Conservation (phyloP, 2,329 filamentous ascomycete genomes). For the Ophiostoma fasciatum region DNA sequence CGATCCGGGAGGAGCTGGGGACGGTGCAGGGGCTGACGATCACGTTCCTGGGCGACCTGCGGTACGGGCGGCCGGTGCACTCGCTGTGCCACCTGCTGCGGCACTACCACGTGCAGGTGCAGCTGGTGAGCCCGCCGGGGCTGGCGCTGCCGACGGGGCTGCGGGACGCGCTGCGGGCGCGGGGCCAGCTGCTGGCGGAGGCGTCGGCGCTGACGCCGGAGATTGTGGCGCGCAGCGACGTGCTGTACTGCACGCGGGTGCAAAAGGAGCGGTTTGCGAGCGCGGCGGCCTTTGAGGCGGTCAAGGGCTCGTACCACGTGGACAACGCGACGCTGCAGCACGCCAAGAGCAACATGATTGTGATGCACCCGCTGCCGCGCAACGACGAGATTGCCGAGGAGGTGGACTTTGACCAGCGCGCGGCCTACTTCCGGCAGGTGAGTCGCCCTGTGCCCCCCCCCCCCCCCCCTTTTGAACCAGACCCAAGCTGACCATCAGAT, state of each 20-base stretch:
- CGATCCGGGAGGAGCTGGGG: constrained; percentile 91
- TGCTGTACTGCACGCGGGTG: constrained; percentile 92
- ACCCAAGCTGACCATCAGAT: constrained; percentile 42
- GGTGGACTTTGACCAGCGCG: constrained; percentile 92
- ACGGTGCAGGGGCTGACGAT: constrained; percentile 92
- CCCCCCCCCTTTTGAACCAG: neutral
- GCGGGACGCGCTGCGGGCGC: constrained; percentile 51
- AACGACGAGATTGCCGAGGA: constrained; percentile 91
- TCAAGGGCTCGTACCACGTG: constrained; percentile 81
- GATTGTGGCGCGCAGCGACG: constrained; percentile 73
- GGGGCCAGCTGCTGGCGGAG: constrained; percentile 65
- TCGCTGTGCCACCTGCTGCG: constrained; percentile 85
- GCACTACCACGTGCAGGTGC: constrained; percentile 89
- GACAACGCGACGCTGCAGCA: constrained; percentile 82
- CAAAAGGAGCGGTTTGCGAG: constrained; percentile 93
- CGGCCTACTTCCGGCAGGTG: constrained; percentile 98
- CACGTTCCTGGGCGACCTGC: constrained; percentile 86
- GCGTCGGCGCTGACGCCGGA: constrained; percentile 70
- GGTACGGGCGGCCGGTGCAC: constrained; percentile 88
- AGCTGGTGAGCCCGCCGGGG: constrained; percentile 73
- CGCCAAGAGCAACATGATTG: constrained; percentile 84
- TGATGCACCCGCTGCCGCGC: constrained; percentile 88
- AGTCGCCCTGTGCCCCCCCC: constrained; percentile 30
- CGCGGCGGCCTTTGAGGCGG: constrained; percentile 62
- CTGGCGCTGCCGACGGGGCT: constrained; percentile 66